Conservation (phyloP, 106 monocot genomes). For the Dioscorea zingiberensis region DNA sequence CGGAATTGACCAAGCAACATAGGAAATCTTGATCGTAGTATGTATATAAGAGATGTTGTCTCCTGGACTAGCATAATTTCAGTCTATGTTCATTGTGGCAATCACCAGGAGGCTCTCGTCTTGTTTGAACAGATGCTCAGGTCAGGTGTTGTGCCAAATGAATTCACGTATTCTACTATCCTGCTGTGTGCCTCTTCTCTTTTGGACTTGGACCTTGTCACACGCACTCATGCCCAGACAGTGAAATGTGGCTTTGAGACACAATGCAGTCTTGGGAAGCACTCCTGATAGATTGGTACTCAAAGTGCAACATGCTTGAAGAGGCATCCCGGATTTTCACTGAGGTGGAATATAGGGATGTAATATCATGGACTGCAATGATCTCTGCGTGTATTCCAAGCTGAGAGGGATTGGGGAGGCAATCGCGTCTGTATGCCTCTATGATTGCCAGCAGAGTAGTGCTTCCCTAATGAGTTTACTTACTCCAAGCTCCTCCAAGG, state of each 20-base stretch:
- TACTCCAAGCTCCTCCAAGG: constrained; percentile 50
- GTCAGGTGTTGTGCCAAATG: constrained; percentile 28
- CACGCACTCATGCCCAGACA: constrained; percentile 26
- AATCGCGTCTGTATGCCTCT: constrained; percentile 23
- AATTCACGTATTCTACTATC: constrained; percentile 59
- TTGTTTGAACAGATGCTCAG: constrained; percentile 37
- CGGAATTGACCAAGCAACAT: constrained; percentile 12
- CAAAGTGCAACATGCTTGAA: constrained; percentile 19
- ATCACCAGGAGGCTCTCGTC: constrained; percentile 25
- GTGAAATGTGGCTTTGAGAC: constrained; percentile 34
- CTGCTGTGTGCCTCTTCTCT: constrained; percentile 35
- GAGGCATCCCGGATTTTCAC: constrained; percentile 31
- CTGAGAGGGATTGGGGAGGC: constrained; percentile 35
- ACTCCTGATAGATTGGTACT: constrained; percentile 53
- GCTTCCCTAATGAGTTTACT: constrained; percentile 64
- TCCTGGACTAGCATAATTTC: constrained; percentile 68
- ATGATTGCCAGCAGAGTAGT: constrained; percentile 34
- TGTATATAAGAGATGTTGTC: constrained; percentile 47
- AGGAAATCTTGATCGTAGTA: constrained; percentile 58
- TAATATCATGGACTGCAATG: constrained; percentile 62
- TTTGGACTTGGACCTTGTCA: constrained; percentile 16
- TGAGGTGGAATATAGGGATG: constrained; percentile 28
- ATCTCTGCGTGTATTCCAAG: constrained; percentile 55
- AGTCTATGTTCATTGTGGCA: constrained; percentile 17
- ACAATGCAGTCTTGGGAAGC: constrained; percentile 26